A percentile compares a stretch with the other conserved stretches of the same genome.
phyloP scores from a whole-genome alignment of 768 basidiomycete species.

The Kondoa subrosea region DNA sequence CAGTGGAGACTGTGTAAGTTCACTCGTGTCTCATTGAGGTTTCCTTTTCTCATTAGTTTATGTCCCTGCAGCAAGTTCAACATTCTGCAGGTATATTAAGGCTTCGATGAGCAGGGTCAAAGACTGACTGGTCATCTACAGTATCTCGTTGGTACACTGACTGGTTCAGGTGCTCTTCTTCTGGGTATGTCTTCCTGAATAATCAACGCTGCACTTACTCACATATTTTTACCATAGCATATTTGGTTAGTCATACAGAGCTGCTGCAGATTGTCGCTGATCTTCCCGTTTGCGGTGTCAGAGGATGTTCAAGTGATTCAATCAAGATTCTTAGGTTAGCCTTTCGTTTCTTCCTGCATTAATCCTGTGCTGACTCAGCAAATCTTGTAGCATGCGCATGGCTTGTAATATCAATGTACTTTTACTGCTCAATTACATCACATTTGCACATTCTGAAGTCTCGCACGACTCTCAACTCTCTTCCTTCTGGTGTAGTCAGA shows the following conservation, averaged over 20 bases:
- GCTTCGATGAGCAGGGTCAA: slow-evolving; percentile 30
- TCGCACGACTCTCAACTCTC: background rate
- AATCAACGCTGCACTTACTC: too few relatives aligned
- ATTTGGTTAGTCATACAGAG: too few relatives aligned
- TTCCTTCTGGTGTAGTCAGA: too few relatives aligned
- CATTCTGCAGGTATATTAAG: slow-evolving; percentile 26
- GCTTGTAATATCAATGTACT: background rate
- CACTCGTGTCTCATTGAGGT: too few relatives aligned
- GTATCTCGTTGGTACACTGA: slow-evolving; percentile 33
- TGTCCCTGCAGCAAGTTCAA: too few relatives aligned
- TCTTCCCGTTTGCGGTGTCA: too few relatives aligned
- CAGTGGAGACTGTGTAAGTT: slow-evolving; percentile 33
- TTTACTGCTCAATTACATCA: background rate
- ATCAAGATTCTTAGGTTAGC: background rate
- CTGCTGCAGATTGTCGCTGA: too few relatives aligned
- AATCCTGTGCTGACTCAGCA: background rate
- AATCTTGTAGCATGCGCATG: background rate
- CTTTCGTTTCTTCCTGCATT: background rate
- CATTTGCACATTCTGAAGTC: background rate
- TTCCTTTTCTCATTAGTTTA: too few relatives aligned
- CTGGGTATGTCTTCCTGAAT: slow-evolving; percentile 24
- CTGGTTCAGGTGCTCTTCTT: slow-evolving; percentile 32
- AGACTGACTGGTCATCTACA: too few relatives aligned
- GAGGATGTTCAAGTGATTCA: slow-evolving; percentile 6
- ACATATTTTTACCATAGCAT: too few relatives aligned